Percentiles rank a stretch among this genome's conserved stretches.
phyloP scores from a whole-genome alignment of 306 rosid genomes.

The Hippophae gyantsensis region DNA sequence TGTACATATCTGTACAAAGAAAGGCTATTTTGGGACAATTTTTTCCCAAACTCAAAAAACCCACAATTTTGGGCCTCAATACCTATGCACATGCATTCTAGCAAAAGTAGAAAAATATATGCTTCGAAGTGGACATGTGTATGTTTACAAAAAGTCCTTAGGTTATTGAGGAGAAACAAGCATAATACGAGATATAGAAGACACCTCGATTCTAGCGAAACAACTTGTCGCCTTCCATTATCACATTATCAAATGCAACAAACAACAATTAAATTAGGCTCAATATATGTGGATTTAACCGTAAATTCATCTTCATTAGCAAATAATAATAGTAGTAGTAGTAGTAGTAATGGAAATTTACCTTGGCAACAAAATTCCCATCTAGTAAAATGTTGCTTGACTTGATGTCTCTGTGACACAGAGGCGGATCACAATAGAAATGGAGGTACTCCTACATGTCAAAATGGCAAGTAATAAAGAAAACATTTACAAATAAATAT shows the following conservation, averaged over 20 bases:
- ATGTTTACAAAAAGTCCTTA: neutral
- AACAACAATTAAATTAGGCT: neutral
- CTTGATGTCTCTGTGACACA: conserved; percentile 92
- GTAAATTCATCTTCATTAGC: neutral
- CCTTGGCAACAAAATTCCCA: conserved; percentile 89
- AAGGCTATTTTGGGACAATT: too few relatives aligned
- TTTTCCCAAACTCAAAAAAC: too few relatives aligned
- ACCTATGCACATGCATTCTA: too few relatives aligned
- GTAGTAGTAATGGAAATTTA: conserved; percentile 15
- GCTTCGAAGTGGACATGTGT: neutral
- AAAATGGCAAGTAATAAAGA: conserved; percentile 16
- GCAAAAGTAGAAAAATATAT: too few relatives aligned
- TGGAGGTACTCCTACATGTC: conserved; percentile 92
- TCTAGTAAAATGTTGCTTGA: conserved; percentile 91
- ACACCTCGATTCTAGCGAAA: neutral
- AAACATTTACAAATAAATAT: conserved; percentile 1
- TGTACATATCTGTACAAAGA: too few relatives aligned
- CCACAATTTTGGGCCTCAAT: too few relatives aligned
- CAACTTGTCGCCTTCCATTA: neutral
- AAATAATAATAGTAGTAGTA: neutral
- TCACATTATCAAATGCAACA: neutral
- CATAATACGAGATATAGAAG: neutral
- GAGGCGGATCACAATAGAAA: conserved; percentile 93
- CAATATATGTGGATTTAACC: too few relatives aligned
- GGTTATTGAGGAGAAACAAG: neutral